Conservation (phyloP, 345 rosid species). For the Ceriops tagal region DNA sequence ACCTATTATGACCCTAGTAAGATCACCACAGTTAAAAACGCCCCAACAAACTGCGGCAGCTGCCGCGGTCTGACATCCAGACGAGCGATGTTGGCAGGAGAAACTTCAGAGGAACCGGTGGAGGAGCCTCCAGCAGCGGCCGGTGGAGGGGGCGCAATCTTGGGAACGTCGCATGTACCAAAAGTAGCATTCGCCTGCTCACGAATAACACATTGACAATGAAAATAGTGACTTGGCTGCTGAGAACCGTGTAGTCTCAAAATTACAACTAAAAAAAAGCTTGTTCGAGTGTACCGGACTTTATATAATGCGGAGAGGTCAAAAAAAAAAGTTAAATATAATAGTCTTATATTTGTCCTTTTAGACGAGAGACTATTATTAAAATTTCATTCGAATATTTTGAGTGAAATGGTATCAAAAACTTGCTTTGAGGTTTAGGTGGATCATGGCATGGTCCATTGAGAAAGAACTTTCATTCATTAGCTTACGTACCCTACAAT, state of each 20-base stretch:
- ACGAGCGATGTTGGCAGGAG: conserved; percentile 27
- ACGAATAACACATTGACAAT: conserved; percentile 5
- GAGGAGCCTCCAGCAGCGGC: conserved; percentile 28
- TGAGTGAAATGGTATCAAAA: too few relatives aligned
- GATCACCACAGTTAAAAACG: conserved; percentile 30
- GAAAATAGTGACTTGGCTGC: not conserved
- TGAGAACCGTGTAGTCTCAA: not conserved
- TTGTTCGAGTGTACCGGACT: too few relatives aligned
- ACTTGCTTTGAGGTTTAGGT: too few relatives aligned
- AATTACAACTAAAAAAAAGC: not conserved
- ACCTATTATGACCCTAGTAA: conserved; percentile 22
- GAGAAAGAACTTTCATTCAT: not conserved
- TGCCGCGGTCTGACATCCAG: conserved; percentile 18
- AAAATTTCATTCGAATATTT: too few relatives aligned
- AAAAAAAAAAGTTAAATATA: too few relatives aligned
- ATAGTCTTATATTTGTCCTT: too few relatives aligned
- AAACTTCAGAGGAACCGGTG: conserved; percentile 1
- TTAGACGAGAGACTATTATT: too few relatives aligned
- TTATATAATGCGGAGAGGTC: too few relatives aligned
- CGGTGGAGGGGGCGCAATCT: conserved; percentile 70
- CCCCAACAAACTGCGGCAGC: conserved; percentile 33
- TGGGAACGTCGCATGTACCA: conserved; percentile 77
- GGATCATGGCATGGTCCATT: not conserved
- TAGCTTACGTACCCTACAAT: conserved; percentile 59
- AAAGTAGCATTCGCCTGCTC: conserved; percentile 62